Evolutionary conservation across 805 yeast genomes (phyloP).

Genomic region (Grigorovia humatica): DNA sequence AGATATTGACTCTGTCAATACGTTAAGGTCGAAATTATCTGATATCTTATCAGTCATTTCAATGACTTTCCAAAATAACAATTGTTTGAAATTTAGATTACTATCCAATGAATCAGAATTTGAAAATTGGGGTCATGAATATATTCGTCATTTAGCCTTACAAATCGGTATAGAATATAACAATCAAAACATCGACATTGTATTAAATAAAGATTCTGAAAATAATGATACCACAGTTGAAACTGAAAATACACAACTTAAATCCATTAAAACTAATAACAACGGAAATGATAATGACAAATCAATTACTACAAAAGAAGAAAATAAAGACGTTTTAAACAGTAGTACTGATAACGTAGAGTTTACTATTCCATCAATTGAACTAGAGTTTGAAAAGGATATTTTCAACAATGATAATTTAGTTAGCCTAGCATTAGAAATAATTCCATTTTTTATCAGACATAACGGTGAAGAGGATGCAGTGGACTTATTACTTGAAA

Average conservation of each 20-base stretch:
- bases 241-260: not conserved
- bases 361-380: not conserved
- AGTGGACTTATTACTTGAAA: constrained; percentile 81
- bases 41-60: constrained; percentile 89
- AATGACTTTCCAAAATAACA: constrained; percentile 85
- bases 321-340: not conserved
- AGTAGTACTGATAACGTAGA: not conserved
- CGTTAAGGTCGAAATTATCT: constrained; percentile 51
- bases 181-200: constrained; percentile 27
- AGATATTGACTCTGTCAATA: constrained; percentile 15
- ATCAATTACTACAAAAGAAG: not conserved
- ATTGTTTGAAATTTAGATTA: constrained; percentile 71
- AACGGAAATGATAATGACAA: not conserved
- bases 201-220: constrained; percentile 1
- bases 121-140: constrained; percentile 96
- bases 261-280: not conserved
- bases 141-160: constrained; percentile 87
- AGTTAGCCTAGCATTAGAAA: constrained; percentile 55
- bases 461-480: constrained; percentile 99
- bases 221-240: not conserved
- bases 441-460: constrained; percentile 81
- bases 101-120: constrained; percentile 45
- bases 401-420: constrained; percentile 34
- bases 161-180: constrained; percentile 87
- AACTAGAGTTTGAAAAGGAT: not conserved